phyloP scores from a whole-genome alignment of 306 rosid species.

The Cucurbita ficifolia region DNA sequence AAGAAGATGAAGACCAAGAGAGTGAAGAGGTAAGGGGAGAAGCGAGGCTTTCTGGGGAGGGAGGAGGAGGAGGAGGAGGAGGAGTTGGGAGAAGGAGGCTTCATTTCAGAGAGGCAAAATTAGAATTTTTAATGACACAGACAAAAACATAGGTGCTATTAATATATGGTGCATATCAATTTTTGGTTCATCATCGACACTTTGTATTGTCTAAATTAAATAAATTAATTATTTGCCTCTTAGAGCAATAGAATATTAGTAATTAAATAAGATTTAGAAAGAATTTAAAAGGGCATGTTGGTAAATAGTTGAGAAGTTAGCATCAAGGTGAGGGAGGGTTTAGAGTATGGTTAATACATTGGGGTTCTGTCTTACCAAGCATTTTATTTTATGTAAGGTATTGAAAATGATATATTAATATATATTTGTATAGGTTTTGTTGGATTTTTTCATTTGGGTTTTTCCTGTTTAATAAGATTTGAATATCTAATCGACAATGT shows the following conservation, averaged over 20 bases:
- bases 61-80: constrained; percentile 28
- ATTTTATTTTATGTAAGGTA: neutral
- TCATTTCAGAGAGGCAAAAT: constrained; percentile 26
- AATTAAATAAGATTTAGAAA: too few species aligned
- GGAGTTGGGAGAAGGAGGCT: constrained; percentile 24
- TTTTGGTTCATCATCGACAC: neutral
- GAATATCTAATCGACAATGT: neutral
- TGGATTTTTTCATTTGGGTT: neutral
- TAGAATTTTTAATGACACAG: neutral
- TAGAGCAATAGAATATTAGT: neutral
- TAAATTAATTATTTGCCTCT: neutral
- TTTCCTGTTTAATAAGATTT: neutral
- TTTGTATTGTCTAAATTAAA: neutral
- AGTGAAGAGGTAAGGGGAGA: constrained; percentile 63
- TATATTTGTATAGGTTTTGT: neutral
- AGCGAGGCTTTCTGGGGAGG: constrained; percentile 35
- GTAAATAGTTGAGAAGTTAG: neutral
- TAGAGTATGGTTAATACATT: too few species aligned
- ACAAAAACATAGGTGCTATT: neutral
- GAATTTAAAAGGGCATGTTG: neutral
- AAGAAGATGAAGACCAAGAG: constrained; percentile 59
- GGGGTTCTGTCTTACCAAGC: neutral
- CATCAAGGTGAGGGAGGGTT: neutral
- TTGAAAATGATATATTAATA: neutral
- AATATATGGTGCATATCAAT: neutral